These are phyloP conservation scores for Alternaria infectoria DNA, from an alignment of 2,329 filamentous ascomycete species.

Conservation along the genomic window DNA sequence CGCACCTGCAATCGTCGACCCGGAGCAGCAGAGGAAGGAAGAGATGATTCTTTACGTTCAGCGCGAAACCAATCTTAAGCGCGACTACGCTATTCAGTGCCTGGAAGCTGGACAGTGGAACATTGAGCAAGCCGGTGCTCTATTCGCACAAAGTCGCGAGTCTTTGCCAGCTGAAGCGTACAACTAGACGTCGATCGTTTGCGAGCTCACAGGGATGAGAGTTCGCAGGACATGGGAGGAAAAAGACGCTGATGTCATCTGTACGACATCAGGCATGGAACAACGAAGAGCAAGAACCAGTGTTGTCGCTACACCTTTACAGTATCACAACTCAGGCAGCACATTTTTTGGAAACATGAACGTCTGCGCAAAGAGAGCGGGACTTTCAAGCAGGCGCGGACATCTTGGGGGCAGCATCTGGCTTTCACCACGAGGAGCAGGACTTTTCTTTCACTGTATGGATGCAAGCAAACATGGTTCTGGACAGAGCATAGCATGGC, in stretches of 20 bases:
- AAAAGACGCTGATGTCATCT: not conserved
- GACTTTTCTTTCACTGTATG: not conserved
- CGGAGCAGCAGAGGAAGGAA: slow-evolving; percentile 59
- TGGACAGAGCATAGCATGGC: not conserved
- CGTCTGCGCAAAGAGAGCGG: not conserved
- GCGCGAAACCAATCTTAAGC: slow-evolving; percentile 79
- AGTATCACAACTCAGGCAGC: not conserved
- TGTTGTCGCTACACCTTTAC: not conserved
- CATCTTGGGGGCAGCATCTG: not conserved
- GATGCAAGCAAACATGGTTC: not conserved
- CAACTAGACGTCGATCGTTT: slow-evolving; percentile 22
- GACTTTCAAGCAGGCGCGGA: not conserved
- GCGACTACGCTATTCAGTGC: slow-evolving; percentile 80
- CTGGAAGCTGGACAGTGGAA: slow-evolving; percentile 81
- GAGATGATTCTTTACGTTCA: slow-evolving; percentile 75
- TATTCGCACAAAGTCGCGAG: slow-evolving; percentile 77
- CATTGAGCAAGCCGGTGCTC: slow-evolving; percentile 72
- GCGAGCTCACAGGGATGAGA: not conserved
- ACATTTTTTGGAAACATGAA: not conserved
- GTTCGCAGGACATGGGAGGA: not conserved
- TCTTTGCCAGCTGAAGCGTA: slow-evolving; percentile 54
- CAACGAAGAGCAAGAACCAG: not conserved
- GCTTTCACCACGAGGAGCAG: not conserved
- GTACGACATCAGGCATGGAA: not conserved
- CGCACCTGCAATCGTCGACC: not conserved